phyloP scores from a whole-genome alignment of 2,329 filamentous ascomycete species.

The Hirsutella minnesotensis region DNA sequence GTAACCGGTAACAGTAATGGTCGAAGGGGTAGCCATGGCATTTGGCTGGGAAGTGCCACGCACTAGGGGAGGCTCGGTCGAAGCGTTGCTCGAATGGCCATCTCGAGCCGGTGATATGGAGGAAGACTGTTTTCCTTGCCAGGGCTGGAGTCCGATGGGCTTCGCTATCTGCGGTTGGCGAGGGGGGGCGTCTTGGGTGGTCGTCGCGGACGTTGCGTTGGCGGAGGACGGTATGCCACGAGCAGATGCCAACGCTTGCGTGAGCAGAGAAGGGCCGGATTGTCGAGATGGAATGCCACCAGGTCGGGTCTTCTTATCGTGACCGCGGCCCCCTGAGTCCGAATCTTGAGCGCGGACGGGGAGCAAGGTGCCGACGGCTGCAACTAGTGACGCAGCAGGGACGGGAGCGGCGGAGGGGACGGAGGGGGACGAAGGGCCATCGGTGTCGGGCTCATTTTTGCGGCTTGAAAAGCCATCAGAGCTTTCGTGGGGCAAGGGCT shows the following conservation, averaged over 20 bases:
- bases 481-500: constrained; percentile 9
- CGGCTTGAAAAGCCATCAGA: not conserved
- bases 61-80: constrained; percentile 22
- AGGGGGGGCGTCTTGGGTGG: not conserved
- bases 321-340: not conserved
- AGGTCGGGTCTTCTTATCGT: constrained; percentile 31
- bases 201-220: not conserved
- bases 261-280: constrained; percentile 42
- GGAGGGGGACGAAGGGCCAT: not conserved
- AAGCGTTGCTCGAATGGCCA: constrained; percentile 22
- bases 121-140: constrained; percentile 1
- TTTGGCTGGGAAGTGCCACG: constrained; percentile 14
- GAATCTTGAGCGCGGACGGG: constrained; percentile 2
- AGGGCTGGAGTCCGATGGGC: not conserved
- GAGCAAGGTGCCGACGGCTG: not conserved
- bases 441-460: constrained; percentile 1
- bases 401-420: not conserved
- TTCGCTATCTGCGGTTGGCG: constrained; percentile 1
- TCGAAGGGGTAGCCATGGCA: constrained; percentile 20
- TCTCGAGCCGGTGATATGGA: constrained; percentile 12
- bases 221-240: constrained; percentile 32
- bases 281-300: constrained; percentile 28
- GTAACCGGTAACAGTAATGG: constrained; percentile 17
- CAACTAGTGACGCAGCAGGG: not conserved
- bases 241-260: constrained; percentile 46